Percentiles rank a stretch among this genome's conserved stretches.
phyloP scores from a whole-genome alignment of 805 yeast species.

The Candida hungchunana region DNA sequence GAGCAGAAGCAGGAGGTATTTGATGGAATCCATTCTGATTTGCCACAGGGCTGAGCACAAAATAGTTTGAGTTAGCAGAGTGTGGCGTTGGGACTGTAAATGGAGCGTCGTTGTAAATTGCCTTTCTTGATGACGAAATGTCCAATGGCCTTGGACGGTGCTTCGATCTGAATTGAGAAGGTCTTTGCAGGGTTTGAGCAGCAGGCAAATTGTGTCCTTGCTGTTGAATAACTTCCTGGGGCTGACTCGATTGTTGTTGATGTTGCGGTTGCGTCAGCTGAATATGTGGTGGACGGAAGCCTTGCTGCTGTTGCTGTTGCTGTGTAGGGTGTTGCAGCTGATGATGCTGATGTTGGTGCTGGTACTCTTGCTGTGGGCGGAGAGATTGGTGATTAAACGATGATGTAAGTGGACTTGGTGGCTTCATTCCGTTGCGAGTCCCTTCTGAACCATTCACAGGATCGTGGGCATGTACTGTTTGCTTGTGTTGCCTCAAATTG shows the following conservation, averaged over 20 bases:
- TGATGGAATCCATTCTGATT: slow-evolving; percentile 6
- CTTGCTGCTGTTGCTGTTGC: slow-evolving; percentile 6
- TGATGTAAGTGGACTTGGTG: slow-evolving; percentile 7
- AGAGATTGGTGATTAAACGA: too few relatives aligned
- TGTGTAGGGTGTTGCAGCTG: slow-evolving; percentile 6
- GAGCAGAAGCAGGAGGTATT: slow-evolving; percentile 10
- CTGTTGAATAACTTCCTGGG: slow-evolving; percentile 7
- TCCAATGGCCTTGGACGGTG: slow-evolving; percentile 27
- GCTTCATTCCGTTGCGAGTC: slow-evolving; percentile 4
- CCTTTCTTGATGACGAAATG: slow-evolving; percentile 10
- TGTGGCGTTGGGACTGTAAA: slow-evolving; percentile 21
- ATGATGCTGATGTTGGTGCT: slow-evolving; percentile 5
- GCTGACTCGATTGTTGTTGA: slow-evolving; percentile 4
- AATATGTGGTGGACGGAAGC: too few relatives aligned
- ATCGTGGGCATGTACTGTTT: slow-evolving; percentile 63
- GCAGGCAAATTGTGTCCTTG: slow-evolving; percentile 12
- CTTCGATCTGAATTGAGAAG: slow-evolving; percentile 25
- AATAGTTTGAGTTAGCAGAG: slow-evolving; percentile 18
- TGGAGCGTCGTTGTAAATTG: slow-evolving; percentile 21
- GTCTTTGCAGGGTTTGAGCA: slow-evolving; percentile 18
- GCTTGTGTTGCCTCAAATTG: slow-evolving; percentile 86
- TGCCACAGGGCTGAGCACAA: slow-evolving; percentile 17
- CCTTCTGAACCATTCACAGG: slow-evolving; percentile 1
- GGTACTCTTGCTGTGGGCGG: slow-evolving; percentile 3
- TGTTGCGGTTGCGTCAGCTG: slow-evolving; percentile 3